A percentile compares a stretch with the other conserved stretches of the same genome.
Conservation (phyloP, 2,329 filamentous ascomycete genomes). For the Arthrobotrys megalospora region DNA sequence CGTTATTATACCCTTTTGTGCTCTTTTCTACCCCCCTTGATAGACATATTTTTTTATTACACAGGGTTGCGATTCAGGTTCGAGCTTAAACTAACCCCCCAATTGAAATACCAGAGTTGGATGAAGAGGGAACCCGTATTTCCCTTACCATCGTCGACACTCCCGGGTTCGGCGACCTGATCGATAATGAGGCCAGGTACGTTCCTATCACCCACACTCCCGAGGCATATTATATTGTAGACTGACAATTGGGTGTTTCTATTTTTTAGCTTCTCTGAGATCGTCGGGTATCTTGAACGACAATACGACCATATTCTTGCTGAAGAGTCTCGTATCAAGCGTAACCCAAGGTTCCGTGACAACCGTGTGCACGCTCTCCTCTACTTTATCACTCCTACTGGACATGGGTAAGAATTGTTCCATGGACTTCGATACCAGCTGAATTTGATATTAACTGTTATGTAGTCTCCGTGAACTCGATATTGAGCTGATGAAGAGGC, state of each 20-base stretch:
- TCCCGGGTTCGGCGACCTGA: conserved; percentile 97
- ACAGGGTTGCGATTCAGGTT: conserved; percentile 19
- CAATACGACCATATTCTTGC: conserved; percentile 99
- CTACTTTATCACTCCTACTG: conserved; percentile 99
- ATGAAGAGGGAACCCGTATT: conserved; percentile 98
- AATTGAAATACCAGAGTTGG: conserved; percentile 77
- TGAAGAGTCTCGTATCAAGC: conserved; percentile 99
- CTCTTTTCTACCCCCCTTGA: conserved; percentile 33
- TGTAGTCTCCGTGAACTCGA: conserved; percentile 94
- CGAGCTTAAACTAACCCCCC: conserved; percentile 53
- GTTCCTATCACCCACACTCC: conserved; percentile 62
- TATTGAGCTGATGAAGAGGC: conserved; percentile 99
- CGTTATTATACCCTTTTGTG: conserved; percentile 45
- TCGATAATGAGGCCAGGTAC: conserved; percentile 98
- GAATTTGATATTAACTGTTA: conserved; percentile 29
- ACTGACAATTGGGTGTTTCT: conserved; percentile 39
- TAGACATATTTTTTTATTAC: conserved; percentile 22
- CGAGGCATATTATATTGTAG: background rate
- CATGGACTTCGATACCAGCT: background rate
- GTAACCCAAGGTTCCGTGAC: conserved; percentile 99
- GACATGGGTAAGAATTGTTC: conserved; percentile 78
- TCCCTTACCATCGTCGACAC: conserved; percentile 99
- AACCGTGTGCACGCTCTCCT: conserved; percentile 98
- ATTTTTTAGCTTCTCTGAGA: conserved; percentile 85
- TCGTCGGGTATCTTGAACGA: conserved; percentile 97